Conservation (phyloP, 2,329 filamentous ascomycete species). For the Botryotinia narcissicola region DNA sequence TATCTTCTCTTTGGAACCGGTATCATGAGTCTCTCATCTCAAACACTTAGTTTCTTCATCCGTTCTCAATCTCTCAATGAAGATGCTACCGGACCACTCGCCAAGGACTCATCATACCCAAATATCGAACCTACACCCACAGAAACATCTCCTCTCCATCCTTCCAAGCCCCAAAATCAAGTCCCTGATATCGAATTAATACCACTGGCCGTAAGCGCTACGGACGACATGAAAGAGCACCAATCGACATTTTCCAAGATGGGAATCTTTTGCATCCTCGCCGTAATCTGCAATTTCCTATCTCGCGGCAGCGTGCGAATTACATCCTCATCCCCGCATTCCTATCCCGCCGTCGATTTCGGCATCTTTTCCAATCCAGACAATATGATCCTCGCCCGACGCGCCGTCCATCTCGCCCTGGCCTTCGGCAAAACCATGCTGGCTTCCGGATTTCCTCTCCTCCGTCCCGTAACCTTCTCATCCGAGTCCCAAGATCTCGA, state of each 20-base stretch:
- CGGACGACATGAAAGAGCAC: conserved; percentile 17
- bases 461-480: not conserved
- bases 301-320: conserved; percentile 20
- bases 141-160: too few relatives aligned
- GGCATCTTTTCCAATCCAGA: conserved; percentile 17
- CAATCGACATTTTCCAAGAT: conserved; percentile 10
- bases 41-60: conserved; percentile 11
- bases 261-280: conserved; percentile 16
- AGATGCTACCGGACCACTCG: not conserved
- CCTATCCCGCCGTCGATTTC: conserved; percentile 20
- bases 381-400: conserved; percentile 9
- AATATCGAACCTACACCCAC: not conserved
- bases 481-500: not conserved
- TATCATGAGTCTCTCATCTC: conserved; percentile 12
- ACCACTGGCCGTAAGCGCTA: conserved; percentile 15
- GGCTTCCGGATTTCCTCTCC: not conserved
- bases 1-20: conserved; percentile 20
- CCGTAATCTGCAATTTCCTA: conserved; percentile 9
- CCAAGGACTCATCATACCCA: not conserved
- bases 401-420: conserved; percentile 18
- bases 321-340: conserved; percentile 14
- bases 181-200: conserved; percentile 20
- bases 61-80: conserved; percentile 12
- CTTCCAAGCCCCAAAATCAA: not conserved
- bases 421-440: conserved; percentile 19